These are phyloP conservation scores for Umbelopsis sp. DNA, from an alignment of 371 early-diverging fungal genomes.

Conservation along the genomic window DNA sequence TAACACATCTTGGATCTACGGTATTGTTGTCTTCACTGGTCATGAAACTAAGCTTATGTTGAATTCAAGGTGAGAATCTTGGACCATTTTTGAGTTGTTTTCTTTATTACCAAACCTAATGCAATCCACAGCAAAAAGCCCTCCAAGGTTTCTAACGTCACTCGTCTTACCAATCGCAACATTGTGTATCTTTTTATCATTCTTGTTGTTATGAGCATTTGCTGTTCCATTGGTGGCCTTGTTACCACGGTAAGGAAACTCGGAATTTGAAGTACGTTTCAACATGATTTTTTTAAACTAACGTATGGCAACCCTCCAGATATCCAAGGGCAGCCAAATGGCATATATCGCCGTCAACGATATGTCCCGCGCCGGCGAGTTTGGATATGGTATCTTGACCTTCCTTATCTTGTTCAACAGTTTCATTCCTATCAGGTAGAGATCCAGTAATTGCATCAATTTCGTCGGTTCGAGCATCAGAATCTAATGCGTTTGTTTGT, in stretches of 20 bases:
- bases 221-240: conserved; percentile 81
- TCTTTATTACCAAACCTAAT: too few species aligned
- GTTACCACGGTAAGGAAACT: conserved; percentile 49
- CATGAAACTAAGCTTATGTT: conserved; percentile 91
- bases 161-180: conserved; percentile 90
- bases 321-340: conserved; percentile 38
- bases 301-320: conserved; percentile 24
- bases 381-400: conserved; percentile 80
- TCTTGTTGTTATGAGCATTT: conserved; percentile 80
- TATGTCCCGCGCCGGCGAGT: conserved; percentile 43
- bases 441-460: neutral
- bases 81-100: too few species aligned
- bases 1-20: conserved; percentile 88
- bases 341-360: conserved; percentile 40
- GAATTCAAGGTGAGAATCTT: conserved; percentile 66
- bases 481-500: too few species aligned
- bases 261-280: neutral
- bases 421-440: conserved; percentile 83
- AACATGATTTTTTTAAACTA: too few species aligned
- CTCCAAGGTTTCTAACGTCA: conserved; percentile 64
- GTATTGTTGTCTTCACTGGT: conserved; percentile 85
- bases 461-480: too few species aligned
- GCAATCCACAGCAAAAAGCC: conserved; percentile 45
- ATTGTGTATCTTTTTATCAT: conserved; percentile 91
- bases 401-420: conserved; percentile 91